Conservation (phyloP, 2,329 filamentous ascomycete species). For the Tolypocladium amazonense region DNA sequence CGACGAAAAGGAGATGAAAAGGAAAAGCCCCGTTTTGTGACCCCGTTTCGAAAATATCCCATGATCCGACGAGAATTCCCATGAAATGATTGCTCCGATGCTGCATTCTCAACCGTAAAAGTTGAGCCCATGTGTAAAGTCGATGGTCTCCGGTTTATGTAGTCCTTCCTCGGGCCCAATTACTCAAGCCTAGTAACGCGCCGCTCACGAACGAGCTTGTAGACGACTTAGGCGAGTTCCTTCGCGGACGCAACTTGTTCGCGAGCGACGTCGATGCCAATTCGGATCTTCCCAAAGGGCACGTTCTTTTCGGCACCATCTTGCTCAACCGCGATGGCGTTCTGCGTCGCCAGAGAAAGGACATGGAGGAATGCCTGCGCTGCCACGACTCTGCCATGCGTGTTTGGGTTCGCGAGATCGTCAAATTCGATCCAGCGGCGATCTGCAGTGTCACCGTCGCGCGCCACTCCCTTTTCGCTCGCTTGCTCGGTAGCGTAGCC, state of each 20-base stretch:
- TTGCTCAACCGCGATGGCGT: slow-evolving; percentile 53
- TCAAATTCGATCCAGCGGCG: slow-evolving; percentile 54
- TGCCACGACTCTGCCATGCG: slow-evolving; percentile 48
- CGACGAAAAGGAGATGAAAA: background rate
- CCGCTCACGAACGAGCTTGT: background rate
- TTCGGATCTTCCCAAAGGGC: slow-evolving; percentile 35
- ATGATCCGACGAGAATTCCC: background rate
- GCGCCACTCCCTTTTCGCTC: slow-evolving; percentile 18
- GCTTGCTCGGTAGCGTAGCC: slow-evolving; percentile 27
- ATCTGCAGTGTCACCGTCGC: slow-evolving; percentile 18
- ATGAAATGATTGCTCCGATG: background rate
- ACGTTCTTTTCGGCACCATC: slow-evolving; percentile 22
- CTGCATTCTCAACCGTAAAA: background rate
- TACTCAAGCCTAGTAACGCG: background rate
- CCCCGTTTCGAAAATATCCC: background rate
- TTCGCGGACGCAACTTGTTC: background rate
- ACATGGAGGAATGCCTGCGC: slow-evolving; percentile 70
- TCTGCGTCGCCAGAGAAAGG: slow-evolving; percentile 58
- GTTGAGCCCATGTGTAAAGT: background rate
- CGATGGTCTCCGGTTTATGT: background rate
- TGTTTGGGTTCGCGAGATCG: slow-evolving; percentile 49
- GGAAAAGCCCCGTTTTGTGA: background rate
- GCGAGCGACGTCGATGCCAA: slow-evolving; percentile 23
- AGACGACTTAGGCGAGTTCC: background rate
- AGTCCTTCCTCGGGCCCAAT: background rate